These are phyloP conservation scores for Colletotrichum spaethianum DNA, from an alignment of 2,329 filamentous ascomycete species.

Conservation along the genomic window DNA sequence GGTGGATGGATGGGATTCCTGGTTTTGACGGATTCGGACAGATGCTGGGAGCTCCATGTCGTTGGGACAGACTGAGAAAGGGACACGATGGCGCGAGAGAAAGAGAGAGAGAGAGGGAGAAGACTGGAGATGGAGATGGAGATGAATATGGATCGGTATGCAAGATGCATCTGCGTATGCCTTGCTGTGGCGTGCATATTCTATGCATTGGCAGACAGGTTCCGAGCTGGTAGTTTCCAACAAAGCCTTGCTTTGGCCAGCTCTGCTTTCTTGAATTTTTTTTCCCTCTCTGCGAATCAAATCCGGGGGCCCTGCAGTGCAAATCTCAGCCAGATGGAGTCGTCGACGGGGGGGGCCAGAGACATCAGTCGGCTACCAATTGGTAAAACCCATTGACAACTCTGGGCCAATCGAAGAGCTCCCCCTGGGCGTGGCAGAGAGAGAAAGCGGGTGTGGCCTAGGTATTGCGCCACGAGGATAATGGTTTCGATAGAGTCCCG, in stretches of 20 bases:
- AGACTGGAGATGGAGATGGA: background rate
- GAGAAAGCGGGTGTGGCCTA: no score
- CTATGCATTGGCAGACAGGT: background rate
- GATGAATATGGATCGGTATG: background rate
- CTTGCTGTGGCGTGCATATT: constrained; percentile 5
- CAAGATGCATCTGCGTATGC: constrained; percentile 1
- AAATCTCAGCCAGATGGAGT: constrained; percentile 5
- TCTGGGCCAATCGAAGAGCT: background rate
- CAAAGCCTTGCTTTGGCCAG: constrained; percentile 9
- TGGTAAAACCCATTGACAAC: background rate
- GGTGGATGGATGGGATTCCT: background rate
- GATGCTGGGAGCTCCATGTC: background rate
- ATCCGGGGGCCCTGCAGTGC: constrained; percentile 2
- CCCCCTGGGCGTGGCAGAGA: background rate
- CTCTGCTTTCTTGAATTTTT: background rate
- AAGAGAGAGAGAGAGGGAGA: background rate
- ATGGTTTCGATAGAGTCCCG: constrained; percentile 13
- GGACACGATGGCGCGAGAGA: background rate
- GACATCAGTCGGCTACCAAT: background rate
- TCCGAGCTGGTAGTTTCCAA: background rate
- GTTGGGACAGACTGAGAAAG: background rate
- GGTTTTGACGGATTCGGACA: background rate
- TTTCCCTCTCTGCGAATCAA: no score
- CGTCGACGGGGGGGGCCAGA: no score
- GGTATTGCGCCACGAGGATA: no score